Percentiles rank a stretch among this genome's conserved stretches.
phyloP scores from a whole-genome alignment of 2,329 filamentous ascomycete species.

The Fusarium longipes region DNA sequence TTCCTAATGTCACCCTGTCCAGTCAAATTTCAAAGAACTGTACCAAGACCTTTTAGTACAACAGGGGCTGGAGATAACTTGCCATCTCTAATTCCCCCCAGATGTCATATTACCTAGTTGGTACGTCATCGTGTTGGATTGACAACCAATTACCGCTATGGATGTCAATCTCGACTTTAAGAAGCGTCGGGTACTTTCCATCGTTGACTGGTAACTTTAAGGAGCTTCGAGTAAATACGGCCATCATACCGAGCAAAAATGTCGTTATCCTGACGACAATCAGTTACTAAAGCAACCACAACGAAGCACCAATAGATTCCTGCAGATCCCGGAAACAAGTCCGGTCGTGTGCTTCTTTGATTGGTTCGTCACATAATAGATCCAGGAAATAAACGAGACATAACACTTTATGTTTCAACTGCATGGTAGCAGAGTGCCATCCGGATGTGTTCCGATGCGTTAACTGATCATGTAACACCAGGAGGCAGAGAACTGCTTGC shows the following conservation, averaged over 20 bases:
- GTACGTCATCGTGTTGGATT: background rate
- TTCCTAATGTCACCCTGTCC: background rate
- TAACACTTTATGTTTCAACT: background rate
- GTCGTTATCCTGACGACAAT: background rate
- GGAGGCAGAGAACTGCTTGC: too few relatives aligned
- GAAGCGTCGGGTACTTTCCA: background rate
- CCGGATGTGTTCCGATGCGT: background rate
- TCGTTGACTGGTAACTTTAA: background rate
- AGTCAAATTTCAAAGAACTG: conserved; percentile 31
- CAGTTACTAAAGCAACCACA: background rate
- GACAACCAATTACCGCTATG: background rate
- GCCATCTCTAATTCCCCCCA: too few relatives aligned
- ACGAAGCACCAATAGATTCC: background rate
- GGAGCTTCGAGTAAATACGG: background rate
- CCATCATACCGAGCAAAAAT: background rate
- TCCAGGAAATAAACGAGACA: too few relatives aligned
- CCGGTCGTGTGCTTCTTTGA: accelerated
- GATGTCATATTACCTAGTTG: background rate
- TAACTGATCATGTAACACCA: background rate
- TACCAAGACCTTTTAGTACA: conserved; percentile 12
- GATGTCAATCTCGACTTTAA: background rate
- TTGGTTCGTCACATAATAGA: background rate
- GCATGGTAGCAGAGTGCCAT: background rate
- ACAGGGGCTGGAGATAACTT: too few relatives aligned
- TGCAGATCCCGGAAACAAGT: background rate